Evolutionary conservation across 768 basidiomycete species (phyloP).

Genomic region (Russula griseocarnosa): DNA sequence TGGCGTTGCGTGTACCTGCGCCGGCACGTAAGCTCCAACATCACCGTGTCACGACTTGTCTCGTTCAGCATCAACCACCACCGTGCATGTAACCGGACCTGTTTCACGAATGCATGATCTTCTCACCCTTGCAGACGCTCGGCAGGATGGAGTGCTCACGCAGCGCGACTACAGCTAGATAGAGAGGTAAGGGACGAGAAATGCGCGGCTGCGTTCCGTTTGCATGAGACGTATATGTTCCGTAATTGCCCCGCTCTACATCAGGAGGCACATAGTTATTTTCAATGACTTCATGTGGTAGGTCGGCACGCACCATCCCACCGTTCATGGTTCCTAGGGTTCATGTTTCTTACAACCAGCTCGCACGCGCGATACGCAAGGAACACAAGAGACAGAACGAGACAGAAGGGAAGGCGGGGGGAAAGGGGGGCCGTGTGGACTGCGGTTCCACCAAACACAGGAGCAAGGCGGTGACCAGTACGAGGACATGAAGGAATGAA

Average conservation of each 20-base stretch:
- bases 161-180: slow-evolving; percentile 24
- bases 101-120: slow-evolving; percentile 40
- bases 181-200: slow-evolving; percentile 51
- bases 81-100: slow-evolving; percentile 37
- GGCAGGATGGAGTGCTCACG: background rate
- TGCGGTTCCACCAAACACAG: no score
- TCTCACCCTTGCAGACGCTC: background rate
- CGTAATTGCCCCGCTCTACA: slow-evolving; percentile 80
- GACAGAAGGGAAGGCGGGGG: no score
- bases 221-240: slow-evolving; percentile 58
- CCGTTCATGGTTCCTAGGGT: slow-evolving; percentile 3
- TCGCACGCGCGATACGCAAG: slow-evolving; percentile 53
- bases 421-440: no score
- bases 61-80: no score
- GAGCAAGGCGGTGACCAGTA: no score
- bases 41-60: no score
- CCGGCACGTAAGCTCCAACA: no score
- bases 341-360: slow-evolving; percentile 38
- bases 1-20: no score
- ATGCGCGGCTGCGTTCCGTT: slow-evolving; percentile 53
- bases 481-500: no score
- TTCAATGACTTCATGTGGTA: slow-evolving; percentile 95
- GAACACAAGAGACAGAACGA: no score
- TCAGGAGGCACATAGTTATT: slow-evolving; percentile 93
- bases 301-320: slow-evolving; percentile 40